Conservation (phyloP, 1,139 yeast genomes). For the Geotrichum histeridarum region DNA sequence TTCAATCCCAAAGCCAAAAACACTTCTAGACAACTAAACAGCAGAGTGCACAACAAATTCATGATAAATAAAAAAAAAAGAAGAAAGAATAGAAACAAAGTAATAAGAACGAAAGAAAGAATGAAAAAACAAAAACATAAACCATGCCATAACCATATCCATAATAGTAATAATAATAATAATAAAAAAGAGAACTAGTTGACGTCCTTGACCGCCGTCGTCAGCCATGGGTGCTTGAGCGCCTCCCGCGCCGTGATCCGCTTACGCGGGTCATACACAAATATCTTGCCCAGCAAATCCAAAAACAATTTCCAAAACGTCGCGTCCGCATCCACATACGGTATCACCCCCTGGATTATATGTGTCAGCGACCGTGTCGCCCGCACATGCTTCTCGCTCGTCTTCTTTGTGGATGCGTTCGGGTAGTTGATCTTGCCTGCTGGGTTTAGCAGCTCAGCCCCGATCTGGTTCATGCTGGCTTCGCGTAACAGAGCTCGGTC, state of each 20-base stretch:
- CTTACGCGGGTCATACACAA: conserved; percentile 70
- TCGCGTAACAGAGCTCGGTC: conserved; percentile 30
- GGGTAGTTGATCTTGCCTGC: conserved; percentile 35
- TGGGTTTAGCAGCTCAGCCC: conserved; percentile 24
- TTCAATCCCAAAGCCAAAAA: too few relatives aligned
- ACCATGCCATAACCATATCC: background rate
- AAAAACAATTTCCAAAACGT: conserved; percentile 42
- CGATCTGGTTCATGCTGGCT: conserved; percentile 29
- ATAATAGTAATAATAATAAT: background rate
- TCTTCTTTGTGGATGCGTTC: conserved; percentile 40
- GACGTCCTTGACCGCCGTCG: conserved; percentile 3
- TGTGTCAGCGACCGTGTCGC: conserved; percentile 50
- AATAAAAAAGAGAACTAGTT: background rate
- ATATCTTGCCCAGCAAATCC: conserved; percentile 65
- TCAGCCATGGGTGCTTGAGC: conserved; percentile 60
- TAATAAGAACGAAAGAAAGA: background rate
- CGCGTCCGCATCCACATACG: conserved; percentile 19
- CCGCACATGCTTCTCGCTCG: conserved; percentile 46
- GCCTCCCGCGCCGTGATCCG: conserved; percentile 76
- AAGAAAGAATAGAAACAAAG: background rate
- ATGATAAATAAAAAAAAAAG: background rate
- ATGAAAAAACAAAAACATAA: background rate
- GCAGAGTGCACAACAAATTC: too few relatives aligned
- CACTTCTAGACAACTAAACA: too few relatives aligned
- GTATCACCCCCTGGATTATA: conserved; percentile 25